phyloP scores from a whole-genome alignment of 2,329 filamentous ascomycete species.

The Verruconis gallopava region DNA sequence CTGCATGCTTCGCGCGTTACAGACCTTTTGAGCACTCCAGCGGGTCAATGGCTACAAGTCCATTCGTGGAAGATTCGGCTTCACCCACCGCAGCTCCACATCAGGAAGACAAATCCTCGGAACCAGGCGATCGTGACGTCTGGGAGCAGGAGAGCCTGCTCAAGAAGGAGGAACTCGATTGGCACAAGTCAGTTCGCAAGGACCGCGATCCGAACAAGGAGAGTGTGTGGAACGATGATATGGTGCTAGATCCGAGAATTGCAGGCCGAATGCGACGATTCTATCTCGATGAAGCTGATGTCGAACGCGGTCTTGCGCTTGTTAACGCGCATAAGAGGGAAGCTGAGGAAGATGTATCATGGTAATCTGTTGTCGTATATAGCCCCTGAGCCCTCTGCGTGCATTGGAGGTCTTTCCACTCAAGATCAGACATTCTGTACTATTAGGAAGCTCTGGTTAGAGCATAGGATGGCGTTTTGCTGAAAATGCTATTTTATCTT shows the following conservation, averaged over 20 bases:
- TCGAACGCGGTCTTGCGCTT: background rate
- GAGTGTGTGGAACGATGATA: conserved; percentile 60
- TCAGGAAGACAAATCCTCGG: conserved; percentile 3
- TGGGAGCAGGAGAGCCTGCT: conserved; percentile 54
- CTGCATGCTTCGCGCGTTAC: conserved; percentile 56
- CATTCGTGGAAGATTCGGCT: conserved; percentile 23
- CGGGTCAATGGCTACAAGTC: conserved; percentile 49
- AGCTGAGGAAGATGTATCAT: no score
- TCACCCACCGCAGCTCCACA: conserved; percentile 14
- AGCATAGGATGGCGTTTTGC: no score
- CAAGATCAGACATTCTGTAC: no score
- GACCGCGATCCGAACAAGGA: conserved; percentile 43
- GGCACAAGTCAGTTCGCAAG: conserved; percentile 64
- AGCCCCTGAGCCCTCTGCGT: no score
- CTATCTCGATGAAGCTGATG: conserved; percentile 34
- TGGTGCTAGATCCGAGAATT: conserved; percentile 67
- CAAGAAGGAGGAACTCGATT: conserved; percentile 60
- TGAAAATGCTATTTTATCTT: no score
- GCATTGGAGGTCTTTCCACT: no score
- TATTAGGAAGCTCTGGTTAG: no score
- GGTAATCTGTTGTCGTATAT: no score
- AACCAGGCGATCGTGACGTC: conserved; percentile 17
- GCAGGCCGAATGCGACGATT: conserved; percentile 70
- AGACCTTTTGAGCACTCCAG: conserved; percentile 55
- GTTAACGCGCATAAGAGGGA: no score